These are phyloP conservation scores for Vaccinium macrocarpon DNA, from an alignment of 148 eudicot genomes.

Conservation along the genomic window DNA sequence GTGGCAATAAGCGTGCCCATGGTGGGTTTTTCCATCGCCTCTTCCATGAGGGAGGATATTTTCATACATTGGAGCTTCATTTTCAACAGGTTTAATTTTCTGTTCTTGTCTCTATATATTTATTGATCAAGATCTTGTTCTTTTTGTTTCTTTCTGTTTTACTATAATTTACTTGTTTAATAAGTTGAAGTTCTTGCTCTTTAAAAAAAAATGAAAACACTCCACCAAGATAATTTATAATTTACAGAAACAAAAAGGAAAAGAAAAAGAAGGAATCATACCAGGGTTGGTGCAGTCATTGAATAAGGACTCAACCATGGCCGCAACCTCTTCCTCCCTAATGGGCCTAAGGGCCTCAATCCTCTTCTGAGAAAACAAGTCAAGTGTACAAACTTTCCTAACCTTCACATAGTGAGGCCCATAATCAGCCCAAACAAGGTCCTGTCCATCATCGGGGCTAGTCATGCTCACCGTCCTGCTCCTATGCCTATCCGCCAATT, in stretches of 20 bases:
- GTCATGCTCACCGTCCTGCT: constrained; percentile 46
- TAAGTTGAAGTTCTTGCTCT: too few relatives aligned
- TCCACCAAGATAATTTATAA: background rate
- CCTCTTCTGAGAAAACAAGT: constrained; percentile 63
- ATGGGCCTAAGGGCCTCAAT: constrained; percentile 70
- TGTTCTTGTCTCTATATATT: too few relatives aligned
- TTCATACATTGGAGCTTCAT: too few relatives aligned
- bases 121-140: too few relatives aligned
- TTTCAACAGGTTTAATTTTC: too few relatives aligned
- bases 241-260: background rate
- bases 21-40: too few relatives aligned
- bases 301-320: constrained; percentile 71
- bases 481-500: constrained; percentile 65
- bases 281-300: constrained; percentile 52
- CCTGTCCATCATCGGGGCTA: constrained; percentile 56
- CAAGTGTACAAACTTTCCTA: constrained; percentile 68
- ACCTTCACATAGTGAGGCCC: constrained; percentile 70
- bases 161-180: too few relatives aligned
- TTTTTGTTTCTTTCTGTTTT: too few relatives aligned
- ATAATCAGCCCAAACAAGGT: constrained; percentile 43
- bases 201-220: too few relatives aligned
- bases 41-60: too few relatives aligned
- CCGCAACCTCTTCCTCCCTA: constrained; percentile 88
- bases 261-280: constrained; percentile 15
- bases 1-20: too few relatives aligned